Percentiles rank a stretch among this genome's conserved stretches.
Conservation (phyloP, 1,284 basidiomycete species). For the Xerocomus cyaneibrunnescens region DNA sequence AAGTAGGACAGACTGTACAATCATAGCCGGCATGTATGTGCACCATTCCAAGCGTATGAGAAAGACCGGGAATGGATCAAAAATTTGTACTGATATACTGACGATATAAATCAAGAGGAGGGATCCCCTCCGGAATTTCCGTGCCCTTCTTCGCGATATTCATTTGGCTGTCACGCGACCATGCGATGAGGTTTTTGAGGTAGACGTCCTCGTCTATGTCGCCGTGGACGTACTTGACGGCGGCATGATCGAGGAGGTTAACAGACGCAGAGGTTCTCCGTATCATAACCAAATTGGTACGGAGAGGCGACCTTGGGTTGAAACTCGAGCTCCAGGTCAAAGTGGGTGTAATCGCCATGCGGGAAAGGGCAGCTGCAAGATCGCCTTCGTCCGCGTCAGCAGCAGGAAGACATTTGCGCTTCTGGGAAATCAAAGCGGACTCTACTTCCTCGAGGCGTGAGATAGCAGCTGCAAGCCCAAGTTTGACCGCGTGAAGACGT, state of each 20-base stretch:
- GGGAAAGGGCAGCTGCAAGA: conserved; percentile 53
- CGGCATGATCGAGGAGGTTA: conserved; percentile 57
- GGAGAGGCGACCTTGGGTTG: conserved; percentile 15
- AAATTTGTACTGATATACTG: conserved; percentile 31
- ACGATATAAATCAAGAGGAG: conserved; percentile 87
- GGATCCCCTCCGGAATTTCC: conserved; percentile 75
- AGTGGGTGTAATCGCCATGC: conserved; percentile 46
- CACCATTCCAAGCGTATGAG: neutral
- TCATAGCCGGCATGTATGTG: neutral
- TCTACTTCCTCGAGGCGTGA: conserved; percentile 58
- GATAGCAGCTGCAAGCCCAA: conserved; percentile 77
- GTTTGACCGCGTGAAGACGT: conserved; percentile 77
- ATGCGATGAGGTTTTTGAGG: conserved; percentile 57
- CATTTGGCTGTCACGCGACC: conserved; percentile 64
- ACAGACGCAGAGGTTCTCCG: conserved; percentile 53
- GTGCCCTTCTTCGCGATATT: conserved; percentile 65
- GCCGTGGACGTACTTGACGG: conserved; percentile 74
- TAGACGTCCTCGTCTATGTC: conserved; percentile 69
- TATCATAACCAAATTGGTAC: conserved; percentile 39
- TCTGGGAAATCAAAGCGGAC: neutral
- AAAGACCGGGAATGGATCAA: neutral
- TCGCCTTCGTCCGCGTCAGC: conserved; percentile 42
- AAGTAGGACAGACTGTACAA: conserved; percentile 63
- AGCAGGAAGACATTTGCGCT: neutral
- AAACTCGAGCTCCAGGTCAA: neutral